Evolutionary conservation across 179 eudicot species (phyloP).

Genomic region (Heliamphora pulchella): DNA sequence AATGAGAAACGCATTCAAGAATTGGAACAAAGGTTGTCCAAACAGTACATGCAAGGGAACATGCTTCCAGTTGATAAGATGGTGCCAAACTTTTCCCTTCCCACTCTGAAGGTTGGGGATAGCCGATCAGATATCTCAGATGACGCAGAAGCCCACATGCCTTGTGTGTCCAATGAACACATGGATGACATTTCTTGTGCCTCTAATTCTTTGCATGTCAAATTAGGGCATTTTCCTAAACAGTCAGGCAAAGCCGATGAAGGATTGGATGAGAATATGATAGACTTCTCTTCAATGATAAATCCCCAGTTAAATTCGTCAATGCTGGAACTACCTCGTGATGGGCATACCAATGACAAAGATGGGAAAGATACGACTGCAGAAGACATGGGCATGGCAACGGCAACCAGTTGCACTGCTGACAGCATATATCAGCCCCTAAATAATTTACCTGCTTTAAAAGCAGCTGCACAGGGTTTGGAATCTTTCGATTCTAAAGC

Average conservation of each 20-base stretch:
- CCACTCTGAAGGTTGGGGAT: constrained; percentile 37
- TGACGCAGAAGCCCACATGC: constrained; percentile 3
- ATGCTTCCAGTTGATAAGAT: constrained; percentile 31
- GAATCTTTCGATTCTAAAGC: constrained; percentile 23
- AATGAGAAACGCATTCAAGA: constrained; percentile 86
- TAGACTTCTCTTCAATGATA: constrained; percentile 54
- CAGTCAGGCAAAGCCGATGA: constrained; percentile 40
- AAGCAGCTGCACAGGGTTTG: constrained; percentile 27
- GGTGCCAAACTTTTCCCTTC: constrained; percentile 18
- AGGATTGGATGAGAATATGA: constrained; percentile 75
- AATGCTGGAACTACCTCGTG: constrained; percentile 69
- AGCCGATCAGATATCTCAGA: constrained; percentile 63
- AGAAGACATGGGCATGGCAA: neutral
- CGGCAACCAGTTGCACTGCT: constrained; percentile 39
- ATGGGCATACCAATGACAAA: constrained; percentile 42
- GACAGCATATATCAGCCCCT: constrained; percentile 33
- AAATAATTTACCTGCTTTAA: constrained; percentile 28
- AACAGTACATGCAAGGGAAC: constrained; percentile 41
- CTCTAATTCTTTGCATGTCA: constrained; percentile 39
- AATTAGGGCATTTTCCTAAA: constrained; percentile 32
- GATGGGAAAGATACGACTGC: constrained; percentile 31
- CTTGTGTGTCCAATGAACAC: neutral
- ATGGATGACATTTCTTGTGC: constrained; percentile 57
- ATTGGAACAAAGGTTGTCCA: constrained; percentile 70
- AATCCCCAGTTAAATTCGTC: constrained; percentile 75